Evolutionary conservation across 1,139 yeast genomes (phyloP).

Genomic region (Candida sojae): DNA sequence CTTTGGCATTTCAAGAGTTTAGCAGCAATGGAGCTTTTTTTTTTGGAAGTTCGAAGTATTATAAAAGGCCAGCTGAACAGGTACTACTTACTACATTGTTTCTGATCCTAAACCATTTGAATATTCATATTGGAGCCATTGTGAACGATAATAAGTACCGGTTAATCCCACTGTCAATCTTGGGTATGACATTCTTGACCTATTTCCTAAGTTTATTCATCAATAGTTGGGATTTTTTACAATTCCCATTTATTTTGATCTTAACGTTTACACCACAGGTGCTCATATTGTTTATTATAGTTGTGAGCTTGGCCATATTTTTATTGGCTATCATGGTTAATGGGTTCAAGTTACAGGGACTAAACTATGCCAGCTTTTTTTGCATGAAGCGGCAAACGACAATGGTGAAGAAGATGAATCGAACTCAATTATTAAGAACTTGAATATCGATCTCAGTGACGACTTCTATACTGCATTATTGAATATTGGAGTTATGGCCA

Average conservation of each 20-base stretch:
- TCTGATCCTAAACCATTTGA: constrained; percentile 55
- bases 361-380: constrained; percentile 51
- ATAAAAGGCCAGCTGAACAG: constrained; percentile 52
- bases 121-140: constrained; percentile 60
- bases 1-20: constrained; percentile 72
- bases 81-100: constrained; percentile 52
- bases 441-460: constrained; percentile 44
- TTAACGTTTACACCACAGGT: constrained; percentile 65
- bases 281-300: constrained; percentile 49
- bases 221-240: constrained; percentile 33
- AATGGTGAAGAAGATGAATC: constrained; percentile 27
- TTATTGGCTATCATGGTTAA: constrained; percentile 60
- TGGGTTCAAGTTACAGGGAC: constrained; percentile 47
- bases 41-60: constrained; percentile 22
- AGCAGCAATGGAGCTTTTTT: constrained; percentile 44
- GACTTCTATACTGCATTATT: constrained; percentile 67
- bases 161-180: constrained; percentile 59
- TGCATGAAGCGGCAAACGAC: constrained; percentile 27
- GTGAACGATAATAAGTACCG: constrained; percentile 54
- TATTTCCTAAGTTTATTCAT: constrained; percentile 43
- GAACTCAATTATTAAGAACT: constrained; percentile 22
- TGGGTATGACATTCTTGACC: constrained; percentile 52
- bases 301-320: constrained; percentile 53
- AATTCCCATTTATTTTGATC: constrained; percentile 56
- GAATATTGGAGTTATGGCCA: constrained; percentile 61